Percentiles rank a stretch among this genome's conserved stretches.
Conservation (phyloP, 257 asterid species). For the Mitragyna speciosa region DNA sequence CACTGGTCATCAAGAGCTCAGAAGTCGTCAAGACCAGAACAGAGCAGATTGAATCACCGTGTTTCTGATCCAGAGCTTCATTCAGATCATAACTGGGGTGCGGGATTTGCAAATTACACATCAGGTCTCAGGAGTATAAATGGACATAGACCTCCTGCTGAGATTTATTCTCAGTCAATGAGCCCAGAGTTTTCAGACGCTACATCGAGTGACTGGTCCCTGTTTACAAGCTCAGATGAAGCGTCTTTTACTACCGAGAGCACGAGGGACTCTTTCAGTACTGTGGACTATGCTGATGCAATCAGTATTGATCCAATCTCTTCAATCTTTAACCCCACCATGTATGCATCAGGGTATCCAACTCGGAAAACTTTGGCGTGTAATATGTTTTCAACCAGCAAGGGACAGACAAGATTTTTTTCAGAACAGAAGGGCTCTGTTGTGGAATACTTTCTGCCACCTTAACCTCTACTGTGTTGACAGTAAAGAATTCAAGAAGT, state of each 20-base stretch:
- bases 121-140: conserved; percentile 37
- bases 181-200: conserved; percentile 52
- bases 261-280: conserved; percentile 78
- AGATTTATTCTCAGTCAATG: conserved; percentile 28
- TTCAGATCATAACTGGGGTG: conserved; percentile 21
- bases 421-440: conserved; percentile 43
- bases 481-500: conserved; percentile 1
- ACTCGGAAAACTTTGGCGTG: conserved; percentile 47
- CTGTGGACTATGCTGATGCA: conserved; percentile 48
- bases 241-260: conserved; percentile 86
- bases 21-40: conserved; percentile 37
- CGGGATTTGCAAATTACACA: conserved; percentile 10
- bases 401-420: conserved; percentile 45
- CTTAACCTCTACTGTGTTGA: conserved; percentile 8
- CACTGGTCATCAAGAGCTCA: conserved; percentile 36
- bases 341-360: conserved; percentile 40
- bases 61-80: conserved; percentile 22
- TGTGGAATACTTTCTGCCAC: conserved; percentile 26
- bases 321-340: conserved; percentile 43
- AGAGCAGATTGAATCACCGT: conserved; percentile 22
- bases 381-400: conserved; percentile 44
- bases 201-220: conserved; percentile 66
- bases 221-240: conserved; percentile 76
- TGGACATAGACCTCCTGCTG: conserved; percentile 33
- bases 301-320: conserved; percentile 44